Conservation (phyloP, 2,329 filamentous ascomycete species). For the Alternaria consortialis region DNA sequence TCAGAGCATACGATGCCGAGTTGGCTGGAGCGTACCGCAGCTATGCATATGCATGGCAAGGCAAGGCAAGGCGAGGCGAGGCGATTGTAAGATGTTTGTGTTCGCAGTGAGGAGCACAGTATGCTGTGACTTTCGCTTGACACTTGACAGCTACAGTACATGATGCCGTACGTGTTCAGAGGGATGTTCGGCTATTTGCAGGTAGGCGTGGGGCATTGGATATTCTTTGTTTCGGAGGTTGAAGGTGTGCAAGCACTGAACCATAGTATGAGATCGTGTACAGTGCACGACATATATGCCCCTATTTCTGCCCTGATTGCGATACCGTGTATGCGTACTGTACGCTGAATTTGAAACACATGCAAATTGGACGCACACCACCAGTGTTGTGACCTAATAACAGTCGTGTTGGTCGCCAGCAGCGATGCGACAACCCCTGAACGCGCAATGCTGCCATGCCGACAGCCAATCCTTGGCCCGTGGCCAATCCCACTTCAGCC, state of each 20-base stretch:
- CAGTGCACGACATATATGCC: slow-evolving; percentile 7
- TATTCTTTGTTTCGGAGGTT: slow-evolving; percentile 11
- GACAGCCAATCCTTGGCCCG: not conserved
- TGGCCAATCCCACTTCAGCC: slow-evolving; percentile 2
- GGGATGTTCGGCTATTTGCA: slow-evolving; percentile 6
- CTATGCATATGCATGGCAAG: slow-evolving; percentile 15
- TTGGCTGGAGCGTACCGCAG: slow-evolving; percentile 1
- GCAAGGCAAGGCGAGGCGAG: not conserved
- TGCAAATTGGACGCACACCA: slow-evolving; percentile 30
- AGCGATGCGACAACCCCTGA: slow-evolving; percentile 23
- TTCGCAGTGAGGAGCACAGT: slow-evolving; percentile 12
- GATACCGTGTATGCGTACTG: slow-evolving; percentile 11
- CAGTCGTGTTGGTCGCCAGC: slow-evolving; percentile 15
- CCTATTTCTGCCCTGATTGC: slow-evolving; percentile 21
- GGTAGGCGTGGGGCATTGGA: slow-evolving; percentile 9
- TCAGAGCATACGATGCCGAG: slow-evolving; percentile 1
- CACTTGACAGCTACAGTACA: slow-evolving; percentile 15
- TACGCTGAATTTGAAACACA: slow-evolving; percentile 19
- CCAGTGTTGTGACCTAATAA: slow-evolving; percentile 6
- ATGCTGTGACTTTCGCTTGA: slow-evolving; percentile 12
- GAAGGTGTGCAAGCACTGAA: slow-evolving; percentile 11
- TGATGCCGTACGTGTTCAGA: not conserved
- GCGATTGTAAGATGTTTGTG: slow-evolving; percentile 8
- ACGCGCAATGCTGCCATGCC: slow-evolving; percentile 8
- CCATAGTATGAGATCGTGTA: not conserved